Conservation (phyloP, 2,329 filamentous ascomycete genomes). For the Fusarium buharicum region DNA sequence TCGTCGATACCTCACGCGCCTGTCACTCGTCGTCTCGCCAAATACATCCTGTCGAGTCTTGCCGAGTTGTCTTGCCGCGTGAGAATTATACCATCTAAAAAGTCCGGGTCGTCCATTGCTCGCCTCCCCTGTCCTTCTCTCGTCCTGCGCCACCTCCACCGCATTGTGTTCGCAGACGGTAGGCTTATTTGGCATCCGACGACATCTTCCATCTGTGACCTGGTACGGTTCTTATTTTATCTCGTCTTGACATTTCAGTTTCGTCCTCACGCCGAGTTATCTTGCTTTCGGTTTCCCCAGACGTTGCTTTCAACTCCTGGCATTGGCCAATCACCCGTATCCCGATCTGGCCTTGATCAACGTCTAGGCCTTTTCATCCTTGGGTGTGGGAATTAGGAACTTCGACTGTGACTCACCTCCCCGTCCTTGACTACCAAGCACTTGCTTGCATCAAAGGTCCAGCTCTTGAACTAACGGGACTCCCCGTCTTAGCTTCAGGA, state of each 20-base stretch:
- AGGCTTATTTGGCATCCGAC: constrained; percentile 24
- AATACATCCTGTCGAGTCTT: constrained; percentile 11
- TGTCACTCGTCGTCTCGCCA: constrained; percentile 21
- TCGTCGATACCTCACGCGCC: constrained; percentile 24
- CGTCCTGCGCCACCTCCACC: constrained; percentile 30
- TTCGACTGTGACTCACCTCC: constrained; percentile 50
- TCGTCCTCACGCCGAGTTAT: constrained; percentile 15
- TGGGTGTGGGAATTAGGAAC: constrained; percentile 46
- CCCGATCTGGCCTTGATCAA: constrained; percentile 38
- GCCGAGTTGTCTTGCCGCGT: constrained; percentile 17
- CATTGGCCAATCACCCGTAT: constrained; percentile 39
- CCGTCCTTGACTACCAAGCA: constrained; percentile 41
- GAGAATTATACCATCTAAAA: constrained; percentile 31
- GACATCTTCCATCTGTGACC: constrained; percentile 33
- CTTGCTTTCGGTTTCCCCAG: constrained; percentile 16
- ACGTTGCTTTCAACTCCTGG: constrained; percentile 19
- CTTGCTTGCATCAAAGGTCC: constrained; percentile 42
- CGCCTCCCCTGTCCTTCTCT: constrained; percentile 27
- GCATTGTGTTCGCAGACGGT: constrained; percentile 27
- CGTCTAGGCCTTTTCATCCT: constrained; percentile 35
- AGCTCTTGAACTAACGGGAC: constrained; percentile 47
- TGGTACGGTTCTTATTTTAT: constrained; percentile 42
- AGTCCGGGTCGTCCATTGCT: constrained; percentile 21
- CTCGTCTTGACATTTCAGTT: constrained; percentile 26
- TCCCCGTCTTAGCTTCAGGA: constrained; percentile 48